Evolutionary conservation across 768 basidiomycete species (phyloP).

Genomic region (Tulasnella sp.): DNA sequence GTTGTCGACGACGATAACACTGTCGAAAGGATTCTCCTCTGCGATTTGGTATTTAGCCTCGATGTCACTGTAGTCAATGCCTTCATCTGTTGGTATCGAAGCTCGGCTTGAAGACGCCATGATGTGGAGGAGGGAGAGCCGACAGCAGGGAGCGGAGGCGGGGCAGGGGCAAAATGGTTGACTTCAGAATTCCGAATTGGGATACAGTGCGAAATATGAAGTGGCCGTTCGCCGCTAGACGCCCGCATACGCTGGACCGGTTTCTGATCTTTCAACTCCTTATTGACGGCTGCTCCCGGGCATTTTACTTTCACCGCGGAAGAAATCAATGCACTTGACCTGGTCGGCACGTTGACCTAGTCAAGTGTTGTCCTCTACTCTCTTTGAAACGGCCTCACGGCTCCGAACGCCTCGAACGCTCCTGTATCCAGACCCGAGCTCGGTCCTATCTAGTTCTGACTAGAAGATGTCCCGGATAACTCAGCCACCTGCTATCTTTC

Average conservation of each 20-base stretch:
- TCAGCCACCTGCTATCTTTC: no score
- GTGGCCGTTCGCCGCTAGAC: background rate
- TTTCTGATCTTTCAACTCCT: background rate
- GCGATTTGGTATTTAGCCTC: constrained; percentile 84
- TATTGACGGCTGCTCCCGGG: no score
- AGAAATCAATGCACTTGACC: background rate
- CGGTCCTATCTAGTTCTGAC: background rate
- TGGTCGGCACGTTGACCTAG: no score
- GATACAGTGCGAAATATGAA: background rate
- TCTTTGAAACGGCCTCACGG: background rate
- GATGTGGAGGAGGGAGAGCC: background rate
- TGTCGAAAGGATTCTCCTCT: constrained; percentile 81
- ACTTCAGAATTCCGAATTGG: background rate
- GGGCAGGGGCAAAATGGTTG: background rate
- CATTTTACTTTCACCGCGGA: no score
- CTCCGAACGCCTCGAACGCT: no score
- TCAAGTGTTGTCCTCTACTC: background rate
- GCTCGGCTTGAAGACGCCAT: constrained; percentile 14
- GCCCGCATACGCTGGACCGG: background rate
- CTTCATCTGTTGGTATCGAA: constrained; percentile 40
- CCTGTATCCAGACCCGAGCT: no score
- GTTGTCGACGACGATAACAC: constrained; percentile 86
- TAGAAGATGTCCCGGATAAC: no score
- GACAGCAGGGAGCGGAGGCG: background rate
- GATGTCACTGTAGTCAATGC: constrained; percentile 82